These are phyloP conservation scores for Candida saitoana DNA, from an alignment of 805 yeast species.

Conservation along the genomic window DNA sequence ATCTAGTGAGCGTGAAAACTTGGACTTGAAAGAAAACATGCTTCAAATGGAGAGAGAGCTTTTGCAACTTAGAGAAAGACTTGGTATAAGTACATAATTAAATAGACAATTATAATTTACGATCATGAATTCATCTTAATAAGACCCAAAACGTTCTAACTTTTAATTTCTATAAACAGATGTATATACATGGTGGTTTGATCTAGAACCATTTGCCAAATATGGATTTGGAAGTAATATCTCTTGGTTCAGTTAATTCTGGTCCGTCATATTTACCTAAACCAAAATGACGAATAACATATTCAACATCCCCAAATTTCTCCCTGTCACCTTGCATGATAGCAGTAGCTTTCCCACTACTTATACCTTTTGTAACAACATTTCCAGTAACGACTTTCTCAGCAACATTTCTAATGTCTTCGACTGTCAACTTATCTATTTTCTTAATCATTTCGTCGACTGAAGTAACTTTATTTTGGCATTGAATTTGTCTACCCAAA, in stretches of 20 bases:
- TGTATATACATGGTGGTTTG: background rate
- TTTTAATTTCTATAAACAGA: background rate
- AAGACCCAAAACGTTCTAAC: no score
- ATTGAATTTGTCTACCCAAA: constrained; percentile 89
- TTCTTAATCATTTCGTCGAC: constrained; percentile 76
- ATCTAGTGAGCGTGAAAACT: constrained; percentile 53
- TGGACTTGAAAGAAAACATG: constrained; percentile 51
- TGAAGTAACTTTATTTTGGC: constrained; percentile 70
- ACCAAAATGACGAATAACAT: constrained; percentile 64
- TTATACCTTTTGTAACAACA: constrained; percentile 43
- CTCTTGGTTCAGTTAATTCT: constrained; percentile 16
- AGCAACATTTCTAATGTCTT: constrained; percentile 72
- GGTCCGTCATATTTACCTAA: constrained; percentile 47
- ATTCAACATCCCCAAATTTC: constrained; percentile 77
- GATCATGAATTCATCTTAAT: no score
- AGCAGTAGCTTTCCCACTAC: constrained; percentile 68
- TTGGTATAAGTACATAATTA: constrained; percentile 6
- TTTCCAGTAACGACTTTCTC: constrained; percentile 68
- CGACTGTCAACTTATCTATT: constrained; percentile 63
- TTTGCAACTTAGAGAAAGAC: constrained; percentile 45
- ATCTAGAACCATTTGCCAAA: constrained; percentile 18
- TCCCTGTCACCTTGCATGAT: constrained; percentile 88
- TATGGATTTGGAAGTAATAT: constrained; percentile 10
- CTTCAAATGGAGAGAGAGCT: constrained; percentile 54
- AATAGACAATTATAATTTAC: no score